Base-by-base conservation (phyloP, 1,139 yeast genomes). In the Magnusiomyces fungicola region DNA sequence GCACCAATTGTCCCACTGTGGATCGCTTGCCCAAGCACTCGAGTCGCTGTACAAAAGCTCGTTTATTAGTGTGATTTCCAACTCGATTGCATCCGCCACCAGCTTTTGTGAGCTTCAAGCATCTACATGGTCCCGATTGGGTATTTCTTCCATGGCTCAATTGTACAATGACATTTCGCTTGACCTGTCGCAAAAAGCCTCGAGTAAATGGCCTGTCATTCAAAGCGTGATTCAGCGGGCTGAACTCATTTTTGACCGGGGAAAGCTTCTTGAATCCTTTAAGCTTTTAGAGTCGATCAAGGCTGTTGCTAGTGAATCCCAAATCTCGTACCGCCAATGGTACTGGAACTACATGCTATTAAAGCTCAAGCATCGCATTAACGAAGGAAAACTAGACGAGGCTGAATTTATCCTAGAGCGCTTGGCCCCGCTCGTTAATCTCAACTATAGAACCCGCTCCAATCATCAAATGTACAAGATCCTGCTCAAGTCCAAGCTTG, bases 21-120 rank as follows among this genome's bases (percentile, higher is more conserved):
- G 72, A 0, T 61, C 76, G 0, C 62, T 80, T 53, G 60, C 66
- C 12, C 63, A 63, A 14, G 74, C 76, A 14, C 62, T 80, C 49
- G 85, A 81, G 53, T 75, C 79, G 47, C 61, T 80, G 27, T 67
- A 76, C 5, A 79, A 79, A 55, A 75, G 85, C 0, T 67, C 72
- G 1, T 79, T 73, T 59, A 70, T 81, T 22, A 71, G 84, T 1
- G 62, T 78, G n/a, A 40, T 48, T 1, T 46, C 54, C 16, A 72
- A 76, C 56, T 48, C 56, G 2, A 42, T 45, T 5, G 40, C 37
- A 16, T 47, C 65, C n/a, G 62, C 64, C 32, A 55, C 58, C 16
- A 58, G 59, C 34, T 51, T 62, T 2, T 53, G 61, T 2, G 60
- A 66, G 43, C 58, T 60, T 48, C 59, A 58, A 27, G 57, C 70